Base-by-base conservation (phyloP, 768 basidiomycete species). In the Pleurotus citrinopileatus region DNA sequence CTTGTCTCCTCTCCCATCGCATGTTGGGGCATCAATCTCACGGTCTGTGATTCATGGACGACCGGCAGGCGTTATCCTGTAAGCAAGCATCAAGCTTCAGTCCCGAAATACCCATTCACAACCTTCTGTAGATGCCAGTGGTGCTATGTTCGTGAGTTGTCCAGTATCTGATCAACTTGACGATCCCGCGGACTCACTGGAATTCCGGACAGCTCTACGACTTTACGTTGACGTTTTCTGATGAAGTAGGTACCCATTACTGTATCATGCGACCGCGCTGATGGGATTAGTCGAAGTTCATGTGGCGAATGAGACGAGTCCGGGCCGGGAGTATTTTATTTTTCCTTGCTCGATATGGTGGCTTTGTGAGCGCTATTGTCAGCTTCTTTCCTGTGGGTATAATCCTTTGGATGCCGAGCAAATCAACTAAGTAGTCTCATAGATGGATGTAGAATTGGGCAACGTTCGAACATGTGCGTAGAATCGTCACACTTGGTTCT, bases 271-370 rank as follows among this genome's bases (percentile, higher is more conserved):
- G n/a, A n/a, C n/a, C n/a, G n/a, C n/a, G n/a, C n/a, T n/a, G n/a
- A 34, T 34, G 32, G 32, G 15, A 15, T 34, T 34, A 34, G 15
- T 34, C 32, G 15, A 34, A 34, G 7, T 34, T 36, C 32, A 51
- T 51, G 48, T 51, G 48, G 48, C 29, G 48, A 19, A 15, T 37
- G 10, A 34, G 34, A 26, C 48, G 48, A 4, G 20, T 51, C 12
- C 48, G 48, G 3, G 48, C 34, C n/a, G 48, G 48, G 4, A 37
- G 29, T 23, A 51, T 37, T 9, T 51, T 51, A 20, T 51, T 51
- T 19, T 51, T 51, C 48, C 28, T 51, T 37, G 29, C 48, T n/a
- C 48, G 48, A 5, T 51, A 51, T 13, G 48, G 48, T 13, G 48
- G 48, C 13, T 51, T 51, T 51, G 34, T 34, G 12, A 51, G 48